Base-by-base conservation (phyloP, 768 basidiomycete species). In the Tylopilus subfusipes region DNA sequence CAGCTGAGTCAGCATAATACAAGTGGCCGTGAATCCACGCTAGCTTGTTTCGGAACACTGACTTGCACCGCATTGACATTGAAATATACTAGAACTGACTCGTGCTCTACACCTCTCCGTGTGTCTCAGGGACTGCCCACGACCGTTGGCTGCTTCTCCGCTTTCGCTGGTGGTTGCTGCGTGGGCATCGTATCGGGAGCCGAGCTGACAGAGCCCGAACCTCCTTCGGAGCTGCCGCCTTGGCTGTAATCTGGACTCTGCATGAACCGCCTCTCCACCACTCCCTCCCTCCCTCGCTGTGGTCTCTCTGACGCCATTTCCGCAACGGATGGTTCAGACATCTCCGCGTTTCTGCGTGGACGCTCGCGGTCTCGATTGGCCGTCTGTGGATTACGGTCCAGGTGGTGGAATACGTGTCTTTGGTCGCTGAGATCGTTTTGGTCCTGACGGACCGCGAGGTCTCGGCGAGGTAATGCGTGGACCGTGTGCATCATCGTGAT, bases 381-480 rank as follows among this genome's bases (percentile, higher is more conserved):
- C 9, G 65, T 68, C 21, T 54, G 58, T 36, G 52, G 69, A 49
- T 67, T 71, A 16, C 60, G 69, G 48, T 71, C 69, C 44, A 68
- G 30, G 50, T 70, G 67, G 19, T 68, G 67, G 52, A 68, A 67
- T 25, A 64, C 24, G 42, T 68, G 57, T 21, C 47, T 59, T 25
- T 64, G 57, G 52, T 65, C 56, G 25, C 48, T 50, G 52, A 61
- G 54, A 39, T 66, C 55, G 57, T 56, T 25, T 39, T 49, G 56
- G 46, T 33, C 54, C 24, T 53, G 52, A 39, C 54, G 58, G 21
- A 50, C 53, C 50, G 55, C 40, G 50, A 69, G 62, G 69, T 54
- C 51, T 53, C 52, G 58, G 60, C 49, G 61, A 59, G 69, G 68
- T 43, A 61, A 21, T 24, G 65, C 68, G 48, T 58, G 51, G 55